Percentiles rank a stretch among this genome's conserved stretches.
phyloP scores from a whole-genome alignment of 768 basidiomycete species.

The Calocybe gangraenosa region DNA sequence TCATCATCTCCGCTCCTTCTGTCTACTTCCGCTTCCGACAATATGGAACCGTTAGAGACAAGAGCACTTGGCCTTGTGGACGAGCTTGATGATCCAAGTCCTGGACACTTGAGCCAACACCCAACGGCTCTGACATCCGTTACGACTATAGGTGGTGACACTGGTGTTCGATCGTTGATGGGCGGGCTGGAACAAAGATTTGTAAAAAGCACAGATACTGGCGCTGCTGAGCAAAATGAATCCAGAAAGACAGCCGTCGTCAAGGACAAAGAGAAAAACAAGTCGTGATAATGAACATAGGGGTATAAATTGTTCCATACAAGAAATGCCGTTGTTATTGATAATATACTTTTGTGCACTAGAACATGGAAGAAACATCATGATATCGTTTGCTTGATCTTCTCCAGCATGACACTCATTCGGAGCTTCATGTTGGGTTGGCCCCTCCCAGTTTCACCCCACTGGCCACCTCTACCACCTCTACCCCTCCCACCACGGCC shows the following conservation, averaged over 20 bases:
- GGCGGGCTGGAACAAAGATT: conserved; percentile 61
- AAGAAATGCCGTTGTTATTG: conserved; percentile 12
- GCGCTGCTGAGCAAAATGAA: conserved; percentile 28
- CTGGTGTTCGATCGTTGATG: conserved; percentile 41
- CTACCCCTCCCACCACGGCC: conserved; percentile 16
- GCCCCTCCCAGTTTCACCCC: conserved; percentile 35
- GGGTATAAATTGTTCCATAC: conserved; percentile 10
- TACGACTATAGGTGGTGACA: conserved; percentile 37
- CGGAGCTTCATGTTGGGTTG: conserved; percentile 75
- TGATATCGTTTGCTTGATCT: conserved; percentile 64
- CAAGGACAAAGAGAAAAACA: conserved; percentile 50
- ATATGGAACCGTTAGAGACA: conserved; percentile 33
- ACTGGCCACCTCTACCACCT: conserved; percentile 19
- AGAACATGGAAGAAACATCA: too few species aligned
- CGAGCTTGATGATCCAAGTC: conserved; percentile 79
- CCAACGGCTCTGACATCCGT: conserved; percentile 66
- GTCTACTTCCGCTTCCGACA: conserved; percentile 28
- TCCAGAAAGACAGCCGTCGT: conserved; percentile 39
- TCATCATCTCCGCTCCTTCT: conserved; percentile 71
- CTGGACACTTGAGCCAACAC: conserved; percentile 80
- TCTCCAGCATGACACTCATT: conserved; percentile 84
- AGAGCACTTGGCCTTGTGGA: conserved; percentile 76
- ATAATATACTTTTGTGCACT: too few species aligned
- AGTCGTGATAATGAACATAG: conserved; percentile 19
- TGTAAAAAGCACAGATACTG: conserved; percentile 42